Conservation (phyloP, 768 basidiomycete species). For the Lactarius akahatsu region DNA sequence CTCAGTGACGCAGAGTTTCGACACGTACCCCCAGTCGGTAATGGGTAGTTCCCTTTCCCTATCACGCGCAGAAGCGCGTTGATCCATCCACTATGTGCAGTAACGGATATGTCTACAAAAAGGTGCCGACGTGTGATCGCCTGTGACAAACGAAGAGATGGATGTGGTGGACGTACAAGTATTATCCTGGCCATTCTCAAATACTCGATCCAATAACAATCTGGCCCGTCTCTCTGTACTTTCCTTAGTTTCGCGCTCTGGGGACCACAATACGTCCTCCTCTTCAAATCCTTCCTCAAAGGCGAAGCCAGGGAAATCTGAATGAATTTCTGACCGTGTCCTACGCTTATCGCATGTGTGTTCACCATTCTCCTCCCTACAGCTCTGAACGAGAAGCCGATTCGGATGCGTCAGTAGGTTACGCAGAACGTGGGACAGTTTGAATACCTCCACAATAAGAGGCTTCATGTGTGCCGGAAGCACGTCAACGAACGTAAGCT, state of each 20-base stretch:
- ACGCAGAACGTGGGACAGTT: not conserved
- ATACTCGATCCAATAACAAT: constrained; percentile 25
- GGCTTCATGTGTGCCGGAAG: constrained; percentile 19
- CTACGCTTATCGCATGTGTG: constrained; percentile 28
- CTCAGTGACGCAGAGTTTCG: not conserved
- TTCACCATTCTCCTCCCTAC: constrained; percentile 24
- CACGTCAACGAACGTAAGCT: constrained; percentile 25
- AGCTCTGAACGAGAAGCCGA: constrained; percentile 13
- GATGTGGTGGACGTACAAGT: constrained; percentile 21
- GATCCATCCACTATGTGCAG: constrained; percentile 26
- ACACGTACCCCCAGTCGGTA: constrained; percentile 28
- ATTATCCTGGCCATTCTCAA: constrained; percentile 15
- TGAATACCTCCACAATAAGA: constrained; percentile 27
- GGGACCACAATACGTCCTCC: constrained; percentile 25
- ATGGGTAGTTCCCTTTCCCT: constrained; percentile 19
- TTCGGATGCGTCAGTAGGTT: not conserved
- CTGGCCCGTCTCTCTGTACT: constrained; percentile 22
- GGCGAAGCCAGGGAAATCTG: constrained; percentile 23
- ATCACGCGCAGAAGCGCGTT: constrained; percentile 19
- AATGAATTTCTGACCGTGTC: constrained; percentile 20
- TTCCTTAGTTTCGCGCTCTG: constrained; percentile 14
- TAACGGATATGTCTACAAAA: constrained; percentile 27
- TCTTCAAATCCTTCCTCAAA: constrained; percentile 30
- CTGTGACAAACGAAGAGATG: not conserved
- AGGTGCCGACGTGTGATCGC: not conserved